Base-by-base conservation (phyloP, 352 stramenopile species). In the Nothophytophthora sp. region DNA sequence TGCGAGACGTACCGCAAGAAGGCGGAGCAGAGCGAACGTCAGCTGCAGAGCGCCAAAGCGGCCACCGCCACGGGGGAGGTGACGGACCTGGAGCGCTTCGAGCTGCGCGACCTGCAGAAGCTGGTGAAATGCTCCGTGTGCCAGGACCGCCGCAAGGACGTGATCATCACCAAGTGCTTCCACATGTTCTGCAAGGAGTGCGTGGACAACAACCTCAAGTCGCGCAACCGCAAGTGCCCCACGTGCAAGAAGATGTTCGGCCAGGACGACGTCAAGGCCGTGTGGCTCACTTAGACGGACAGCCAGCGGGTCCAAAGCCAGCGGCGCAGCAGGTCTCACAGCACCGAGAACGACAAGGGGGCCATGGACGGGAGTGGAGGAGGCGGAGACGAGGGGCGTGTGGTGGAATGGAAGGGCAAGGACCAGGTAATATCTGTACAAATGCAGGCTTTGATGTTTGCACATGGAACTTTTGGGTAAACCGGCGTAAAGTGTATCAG, bases 211-310 rank as follows among this genome's bases (percentile, higher is more conserved):
- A 95, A 95, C 46, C 73, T 95, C 52, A 90, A 90, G 67, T 87
- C 83, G 22, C 82, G 85, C 56, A 95, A 95, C 67, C 82, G 85
- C 62, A 95, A 95, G 67, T 95, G 85, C 49, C 85, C 85, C 13
- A 93, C 81, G 29, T 95, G 85, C 76, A 95, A 93, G 63, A 92
- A 92, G 70, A 95, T 95, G 85, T 95, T 91, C 69, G 85, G 85
- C 29, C 82, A 93, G 44, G 85, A 95, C 56, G 85, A 95, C 39
- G 75, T 95, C 48, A 95, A 95, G 63, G 67, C 57, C 19, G 81
- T 92, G 13, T 95, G 81, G 80, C 86, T 90, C 55, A 90, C 84
- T 40, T 94, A 87, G 60, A 27, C n/a, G 32, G 22, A 34, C 18
- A 20, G 16, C 27, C 12, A 5, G 41, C 20, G 16, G 16, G 7